Evolutionary conservation across 352 stramenopile genomes (phyloP).

Genomic region (Phytophthora citricola): DNA sequence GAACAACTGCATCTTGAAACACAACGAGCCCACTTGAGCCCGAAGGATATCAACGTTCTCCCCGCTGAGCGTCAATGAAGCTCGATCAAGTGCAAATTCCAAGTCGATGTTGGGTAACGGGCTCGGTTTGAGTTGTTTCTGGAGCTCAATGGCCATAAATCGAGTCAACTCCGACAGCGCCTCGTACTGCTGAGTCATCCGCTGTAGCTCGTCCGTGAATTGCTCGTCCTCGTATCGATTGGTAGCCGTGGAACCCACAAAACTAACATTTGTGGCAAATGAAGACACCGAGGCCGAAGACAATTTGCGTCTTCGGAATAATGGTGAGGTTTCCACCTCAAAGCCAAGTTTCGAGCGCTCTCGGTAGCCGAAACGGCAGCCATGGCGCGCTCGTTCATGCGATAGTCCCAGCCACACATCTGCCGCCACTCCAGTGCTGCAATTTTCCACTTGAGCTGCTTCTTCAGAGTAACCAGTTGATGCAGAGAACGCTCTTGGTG

Average conservation of each 20-base stretch:
- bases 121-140: conserved; percentile 44
- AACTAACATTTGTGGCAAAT: conserved; percentile 42
- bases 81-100: conserved; percentile 60
- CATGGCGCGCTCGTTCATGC: conserved; percentile 50
- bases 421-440: conserved; percentile 61
- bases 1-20: conserved; percentile 72
- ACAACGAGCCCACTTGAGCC: conserved; percentile 48
- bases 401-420: conserved; percentile 62
- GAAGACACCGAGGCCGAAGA: conserved; percentile 47
- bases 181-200: conserved; percentile 51
- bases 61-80: conserved; percentile 67
- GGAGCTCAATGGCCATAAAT: conserved; percentile 43
- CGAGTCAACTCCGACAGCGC: conserved; percentile 51
- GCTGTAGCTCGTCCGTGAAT: conserved; percentile 55
- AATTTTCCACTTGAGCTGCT: conserved; percentile 75
- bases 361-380: conserved; percentile 52
- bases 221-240: conserved; percentile 51
- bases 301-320: conserved; percentile 44
- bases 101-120: conserved; percentile 68
- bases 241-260: conserved; percentile 40
- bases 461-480: conserved; percentile 52
- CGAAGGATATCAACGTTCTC: conserved; percentile 71
- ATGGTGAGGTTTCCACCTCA: conserved; percentile 55
- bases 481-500: conserved; percentile 37
- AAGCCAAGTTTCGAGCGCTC: conserved; percentile 35